These are phyloP conservation scores for Teratosphaeria pseudoeucalypti DNA, from an alignment of 2,329 filamentous ascomycete species.

Conservation along the genomic window DNA sequence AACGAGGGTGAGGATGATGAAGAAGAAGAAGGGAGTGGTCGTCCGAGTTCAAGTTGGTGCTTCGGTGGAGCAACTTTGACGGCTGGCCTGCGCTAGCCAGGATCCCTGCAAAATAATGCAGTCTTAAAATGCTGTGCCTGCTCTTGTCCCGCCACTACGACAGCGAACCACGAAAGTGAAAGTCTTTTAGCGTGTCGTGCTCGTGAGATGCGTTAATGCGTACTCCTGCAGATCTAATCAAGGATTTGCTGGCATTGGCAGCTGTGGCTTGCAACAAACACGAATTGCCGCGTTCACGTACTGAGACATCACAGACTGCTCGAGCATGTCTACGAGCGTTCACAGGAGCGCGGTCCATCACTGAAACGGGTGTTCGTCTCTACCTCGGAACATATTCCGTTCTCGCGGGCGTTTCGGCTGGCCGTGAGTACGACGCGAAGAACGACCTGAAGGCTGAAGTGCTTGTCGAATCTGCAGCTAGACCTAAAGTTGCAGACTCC, in stretches of 20 bases:
- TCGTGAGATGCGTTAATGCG: conserved; percentile 1
- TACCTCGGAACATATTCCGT: neutral
- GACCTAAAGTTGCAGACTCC: conserved; percentile 1
- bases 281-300: neutral
- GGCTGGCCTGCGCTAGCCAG: neutral
- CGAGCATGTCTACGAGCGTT: neutral
- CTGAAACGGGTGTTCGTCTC: neutral
- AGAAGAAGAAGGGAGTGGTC: neutral
- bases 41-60: neutral
- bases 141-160: neutral
- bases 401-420: neutral
- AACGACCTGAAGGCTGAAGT: neutral
- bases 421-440: neutral
- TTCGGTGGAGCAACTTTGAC: neutral
- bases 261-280: neutral
- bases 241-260: conserved; percentile 1
- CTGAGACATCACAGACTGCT: neutral
- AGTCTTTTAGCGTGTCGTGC: neutral
- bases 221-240: conserved; percentile 1
- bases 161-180: neutral
- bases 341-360: neutral
- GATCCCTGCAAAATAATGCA: neutral
- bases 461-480: conserved; percentile 2
- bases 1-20: neutral
- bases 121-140: neutral